phyloP scores from a whole-genome alignment of 164 flowering plant species.

The Sedum album region DNA sequence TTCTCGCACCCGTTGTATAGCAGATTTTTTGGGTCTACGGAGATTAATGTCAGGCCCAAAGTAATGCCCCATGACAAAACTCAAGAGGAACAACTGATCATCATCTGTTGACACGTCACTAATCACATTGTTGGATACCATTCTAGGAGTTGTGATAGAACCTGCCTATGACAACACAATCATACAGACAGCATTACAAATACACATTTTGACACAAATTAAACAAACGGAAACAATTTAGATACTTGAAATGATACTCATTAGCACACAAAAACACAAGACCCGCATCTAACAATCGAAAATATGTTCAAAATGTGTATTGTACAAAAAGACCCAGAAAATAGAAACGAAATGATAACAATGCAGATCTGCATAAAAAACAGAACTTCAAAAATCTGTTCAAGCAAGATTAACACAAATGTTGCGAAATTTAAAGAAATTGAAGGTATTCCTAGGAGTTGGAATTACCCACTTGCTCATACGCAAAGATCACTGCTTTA shows the following conservation, averaged over 20 bases:
- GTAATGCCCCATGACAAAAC: slow-evolving; percentile 44
- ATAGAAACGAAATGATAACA: not conserved
- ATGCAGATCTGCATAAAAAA: not conserved
- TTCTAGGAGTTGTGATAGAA: slow-evolving; percentile 4
- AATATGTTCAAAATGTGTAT: too few relatives aligned
- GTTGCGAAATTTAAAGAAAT: not conserved
- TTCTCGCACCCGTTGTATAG: slow-evolving; percentile 34
- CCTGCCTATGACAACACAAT: not conserved
- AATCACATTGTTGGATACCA: not conserved
- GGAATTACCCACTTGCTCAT: not conserved
- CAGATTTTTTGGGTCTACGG: slow-evolving; percentile 28
- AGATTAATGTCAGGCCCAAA: slow-evolving; percentile 51
- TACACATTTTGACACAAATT: not conserved
- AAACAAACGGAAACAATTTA: too few relatives aligned
- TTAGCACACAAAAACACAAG: too few relatives aligned
- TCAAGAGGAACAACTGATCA: slow-evolving; percentile 41
- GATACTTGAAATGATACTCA: too few relatives aligned
- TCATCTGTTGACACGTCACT: slow-evolving; percentile 17
- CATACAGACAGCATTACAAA: not conserved
- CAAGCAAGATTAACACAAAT: not conserved
- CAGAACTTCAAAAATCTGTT: not conserved
- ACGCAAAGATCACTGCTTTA: not conserved
- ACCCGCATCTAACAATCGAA: too few relatives aligned
- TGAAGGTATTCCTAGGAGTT: not conserved
- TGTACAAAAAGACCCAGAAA: not conserved